Base-by-base conservation (phyloP, 768 basidiomycete genomes). In the Flagelloscypha sp. region DNA sequence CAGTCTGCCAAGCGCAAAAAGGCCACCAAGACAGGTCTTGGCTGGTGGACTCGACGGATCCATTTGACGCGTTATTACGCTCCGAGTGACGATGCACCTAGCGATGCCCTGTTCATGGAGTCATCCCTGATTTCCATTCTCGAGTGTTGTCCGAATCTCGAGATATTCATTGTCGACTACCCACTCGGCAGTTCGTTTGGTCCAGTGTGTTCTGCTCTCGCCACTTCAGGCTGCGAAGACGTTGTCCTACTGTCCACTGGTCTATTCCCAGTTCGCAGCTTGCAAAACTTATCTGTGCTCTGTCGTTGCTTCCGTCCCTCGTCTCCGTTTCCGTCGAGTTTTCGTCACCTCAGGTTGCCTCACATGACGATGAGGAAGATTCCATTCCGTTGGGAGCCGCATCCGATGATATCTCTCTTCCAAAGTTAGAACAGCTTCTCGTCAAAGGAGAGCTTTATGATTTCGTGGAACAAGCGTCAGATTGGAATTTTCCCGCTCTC, bases 1-100 rank as follows among this genome's bases (percentile, higher is more conserved):
- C 57, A 64, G 7, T 59, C 67, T 2, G 51, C 69, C 0, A 45
- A 59, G 1, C 32, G 48, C 13, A 47, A 60, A 1, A 57, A 54
- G 3, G 62, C 63, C 2, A 44, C 58, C 7, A 64, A 70, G 5
- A 54, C 65, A 0, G 68, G 72, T 0, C 55, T 79, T 1, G 82
- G 82, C 4, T 80, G 79, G 77, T 82, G 78, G 74, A 71, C 79
- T 0, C 68, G 68, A 22, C 66, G 82, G n/a, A 58, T 87, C n/a
- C 83, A 87, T 36, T 59, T 85, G 19, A 66, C 70, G 2, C 69
- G 74, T 7, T 74, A 70, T 52, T 62, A 65, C 37, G 50, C 54
- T 6, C 43, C 46, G 10, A 49, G 48, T 20, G 59, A 67, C 7
- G 64, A 72, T 21, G n/a, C n/a, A n/a, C n/a, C n/a, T n/a, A n/a